Evolutionary conservation across 495 filamentous ascomycete genomes (phyloP), one percentile per base, ranked within the genome.

Genomic region (Pseudevernia furfuracea): DNA sequence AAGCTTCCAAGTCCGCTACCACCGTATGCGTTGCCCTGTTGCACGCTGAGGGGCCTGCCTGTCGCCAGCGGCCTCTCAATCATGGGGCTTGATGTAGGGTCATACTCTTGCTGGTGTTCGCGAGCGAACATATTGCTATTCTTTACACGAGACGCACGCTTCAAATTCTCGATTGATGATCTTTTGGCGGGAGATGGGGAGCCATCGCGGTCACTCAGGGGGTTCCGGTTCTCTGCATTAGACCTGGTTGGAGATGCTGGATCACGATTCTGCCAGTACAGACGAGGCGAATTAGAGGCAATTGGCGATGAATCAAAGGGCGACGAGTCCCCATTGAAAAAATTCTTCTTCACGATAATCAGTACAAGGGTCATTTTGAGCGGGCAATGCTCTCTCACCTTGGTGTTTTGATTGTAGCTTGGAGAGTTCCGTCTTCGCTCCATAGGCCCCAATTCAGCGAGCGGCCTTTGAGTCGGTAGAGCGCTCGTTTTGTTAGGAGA

Each of bases 111-210:
- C 71, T 91, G 89, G 67, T 89, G 83, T 74, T 96, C 90, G 37
- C 90, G 88, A 30, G 90, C 89, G 69, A 96, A 89, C 81, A 97
- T 96, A 77, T 84, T 92, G 80, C 92, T 94, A 77, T 96, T 97
- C 77, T 94, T 96, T 59, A 98, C 94, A 48, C 94, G 88, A 46
- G 93, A 96, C 6, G 89, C 91, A 68, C 88, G 87, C 78, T 97
- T 95, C 63, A 98, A 76, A 58, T 91, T 90, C 76, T 98, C 94
- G 62, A 97, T 87, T 15, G 93, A 97, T 8, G 91, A 87, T 67
- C 93, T 87, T 70, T 89, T 88, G 1, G 82, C 79, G 1, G 87
- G 86, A 28, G 86, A 86, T 23, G 84, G 85, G 15, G 88, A 85
- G 38, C 71, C 76, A 57, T 78, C 85, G 75, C 72, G 83, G 52